phyloP scores from a whole-genome alignment of 345 rosid species.

The Schrenkiella parvula region DNA sequence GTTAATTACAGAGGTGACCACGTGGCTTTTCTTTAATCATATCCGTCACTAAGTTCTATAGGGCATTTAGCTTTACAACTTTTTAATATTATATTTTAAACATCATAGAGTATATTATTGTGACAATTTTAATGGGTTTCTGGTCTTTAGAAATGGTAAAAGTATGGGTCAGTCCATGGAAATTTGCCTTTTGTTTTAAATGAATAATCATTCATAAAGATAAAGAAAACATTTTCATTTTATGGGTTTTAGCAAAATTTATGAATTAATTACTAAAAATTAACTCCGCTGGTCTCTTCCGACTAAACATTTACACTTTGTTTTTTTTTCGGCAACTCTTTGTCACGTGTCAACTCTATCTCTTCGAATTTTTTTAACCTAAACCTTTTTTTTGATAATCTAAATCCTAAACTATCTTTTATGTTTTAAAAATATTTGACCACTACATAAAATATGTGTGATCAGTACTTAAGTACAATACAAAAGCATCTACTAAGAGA shows the following conservation, averaged over 20 bases:
- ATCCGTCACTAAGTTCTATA: constrained; percentile 25
- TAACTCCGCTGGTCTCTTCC: constrained; percentile 17
- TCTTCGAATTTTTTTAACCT: background rate
- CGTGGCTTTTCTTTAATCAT: constrained; percentile 26
- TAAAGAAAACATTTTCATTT: background rate
- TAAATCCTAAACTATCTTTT: background rate
- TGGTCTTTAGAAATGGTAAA: background rate
- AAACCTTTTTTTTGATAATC: background rate
- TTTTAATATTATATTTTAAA: background rate
- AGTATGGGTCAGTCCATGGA: background rate
- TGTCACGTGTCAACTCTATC: background rate
- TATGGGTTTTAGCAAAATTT: background rate
- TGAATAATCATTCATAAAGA: background rate
- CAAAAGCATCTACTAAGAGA: background rate
- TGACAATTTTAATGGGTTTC: background rate
- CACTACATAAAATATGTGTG: background rate
- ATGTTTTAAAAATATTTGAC: background rate
- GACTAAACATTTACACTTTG: constrained; percentile 7
- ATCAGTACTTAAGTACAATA: background rate
- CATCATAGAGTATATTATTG: constrained; percentile 4
- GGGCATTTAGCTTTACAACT: constrained; percentile 21
- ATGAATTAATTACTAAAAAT: background rate
- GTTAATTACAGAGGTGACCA: background rate
- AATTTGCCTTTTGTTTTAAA: background rate
- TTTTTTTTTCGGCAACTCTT: background rate